Evolutionary conservation across 2,329 filamentous ascomycete genomes (phyloP), one percentile per base, ranked within the genome.

Genomic region (Pyricularia pennisetigena): DNA sequence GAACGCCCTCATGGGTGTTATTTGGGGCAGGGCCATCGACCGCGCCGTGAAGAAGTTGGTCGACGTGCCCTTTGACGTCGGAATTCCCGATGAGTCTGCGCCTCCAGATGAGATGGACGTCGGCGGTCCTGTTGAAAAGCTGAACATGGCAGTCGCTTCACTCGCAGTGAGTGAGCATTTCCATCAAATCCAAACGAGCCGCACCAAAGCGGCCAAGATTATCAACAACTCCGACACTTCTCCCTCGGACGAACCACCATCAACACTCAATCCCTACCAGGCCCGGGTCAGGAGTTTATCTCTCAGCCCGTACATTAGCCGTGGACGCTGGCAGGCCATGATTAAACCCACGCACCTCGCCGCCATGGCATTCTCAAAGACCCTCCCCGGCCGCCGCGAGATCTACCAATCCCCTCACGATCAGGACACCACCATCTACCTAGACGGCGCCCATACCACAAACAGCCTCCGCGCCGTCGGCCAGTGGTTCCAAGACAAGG

Each of bases 371-470:
- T 28, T 62, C 88, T 94, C 75, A 79, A 86, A 72, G 90, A 93
- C 2, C 86, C 88, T 2, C 91, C 93, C 81, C 86, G 95, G 94
- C 4, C 85, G 95, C 64, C 97, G 94, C 75, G 86, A 90, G 71
- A 79, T 83, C 59, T 83, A 20, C 70, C 69, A 59, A 63, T 32
- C 49, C 26, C 67, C 24, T 23, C 41, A 65, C 20, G 67, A 68
- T n/a, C 28, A 23, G 16, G 26, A 57, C 28, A 54, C 14, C 26
- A 10, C 30, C 57, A 68, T 64, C 12, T 90, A 94, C 74, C 86
- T 99, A 24, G 95, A 99, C 75, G 94, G 95, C 9, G 95, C 93
- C 2, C 95, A 99, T 78, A 99, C 94, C 0, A 83, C 90, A 3
- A 94, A 98, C 75, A 97, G 93, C 75, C 89, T 99, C 68, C 86